Evolutionary conservation across 305 asterid genomes (phyloP), one percentile per base, ranked within the genome.

Genomic region (Fraxinus latifolia): DNA sequence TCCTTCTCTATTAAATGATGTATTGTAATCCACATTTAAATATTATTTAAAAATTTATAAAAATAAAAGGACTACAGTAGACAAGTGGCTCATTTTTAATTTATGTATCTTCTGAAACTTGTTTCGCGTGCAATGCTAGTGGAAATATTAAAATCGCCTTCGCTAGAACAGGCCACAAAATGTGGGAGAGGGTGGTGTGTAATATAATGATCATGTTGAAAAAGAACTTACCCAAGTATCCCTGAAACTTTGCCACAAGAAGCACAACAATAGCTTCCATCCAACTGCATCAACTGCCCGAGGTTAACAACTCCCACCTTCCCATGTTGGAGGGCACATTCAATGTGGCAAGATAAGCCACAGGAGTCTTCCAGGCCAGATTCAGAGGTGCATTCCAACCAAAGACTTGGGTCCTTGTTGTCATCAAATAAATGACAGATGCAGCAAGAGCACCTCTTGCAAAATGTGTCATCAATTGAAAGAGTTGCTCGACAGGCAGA

Each of bases 401-500:
- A 95, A 86, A 95, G 95, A 88, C 99, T 95, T 7, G 97, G 98
- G 90, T 94, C 99, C 90, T 95, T 94, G 88, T 94, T 94, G 85
- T 94, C 99, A 81, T 95, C 99, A 85, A 91, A 95, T 79, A 88
- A 86, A 89, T 94, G 97, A 77, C 98, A 95, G 65, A 94, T 94
- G 86, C 98, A 95, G 84, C 99, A 95, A 76, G 98, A 95, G 87
- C 99, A 95, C 89, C 98, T 92, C 90, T 89, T 95, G 90, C 98
- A 94, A 86, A 95, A 95, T 79, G 94, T 84, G 91, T 91, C 98
- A 53, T 92, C 95, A 12, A 85, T 87, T n/a, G 97, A 90, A 80
- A 92, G 87, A 82, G 91, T 73, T 31, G 97, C 97, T 79, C 98
- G 90, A 80, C 98, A 95, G 42, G 97, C 98, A 62, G 94, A 90